Conservation (phyloP, 208 protist genomes). For the Trypanosomatidae sp. region DNA sequence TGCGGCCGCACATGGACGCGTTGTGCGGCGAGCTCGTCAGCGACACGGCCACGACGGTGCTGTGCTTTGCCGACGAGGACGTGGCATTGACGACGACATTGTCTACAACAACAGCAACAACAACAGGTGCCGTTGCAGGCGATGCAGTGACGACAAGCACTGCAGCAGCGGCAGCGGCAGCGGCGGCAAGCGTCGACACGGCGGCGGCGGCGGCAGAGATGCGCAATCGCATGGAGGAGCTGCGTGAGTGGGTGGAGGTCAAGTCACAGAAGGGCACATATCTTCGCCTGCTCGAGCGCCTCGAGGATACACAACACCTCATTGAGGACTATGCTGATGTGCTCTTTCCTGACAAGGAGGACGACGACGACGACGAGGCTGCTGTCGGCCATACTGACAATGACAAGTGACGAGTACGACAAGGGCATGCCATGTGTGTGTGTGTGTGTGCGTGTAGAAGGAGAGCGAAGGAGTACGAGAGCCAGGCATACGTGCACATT, state of each 20-base stretch:
- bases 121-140: too few species aligned
- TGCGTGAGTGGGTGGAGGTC: constrained; percentile 73
- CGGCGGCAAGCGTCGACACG: too few species aligned
- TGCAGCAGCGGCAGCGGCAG: too few species aligned
- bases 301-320: constrained; percentile 33
- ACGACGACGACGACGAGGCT: neutral
- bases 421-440: neutral
- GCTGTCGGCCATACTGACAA: neutral
- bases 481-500: too few species aligned
- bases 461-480: neutral
- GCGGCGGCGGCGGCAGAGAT: constrained; percentile 25
- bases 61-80: constrained; percentile 34
- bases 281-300: constrained; percentile 35
- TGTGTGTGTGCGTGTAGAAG: neutral
- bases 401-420: neutral
- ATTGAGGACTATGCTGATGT: constrained; percentile 48
- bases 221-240: constrained; percentile 46
- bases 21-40: constrained; percentile 45
- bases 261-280: constrained; percentile 61
- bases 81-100: too few species aligned
- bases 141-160: too few species aligned
- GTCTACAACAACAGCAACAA: too few species aligned
- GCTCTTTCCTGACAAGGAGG: constrained; percentile 25
- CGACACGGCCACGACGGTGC: constrained; percentile 30
- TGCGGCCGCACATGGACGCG: constrained; percentile 35